Percentiles rank a stretch among this genome's conserved stretches.
Evolutionary conservation across 768 basidiomycete species (phyloP).

Genomic region (Phallus indusiatus): DNA sequence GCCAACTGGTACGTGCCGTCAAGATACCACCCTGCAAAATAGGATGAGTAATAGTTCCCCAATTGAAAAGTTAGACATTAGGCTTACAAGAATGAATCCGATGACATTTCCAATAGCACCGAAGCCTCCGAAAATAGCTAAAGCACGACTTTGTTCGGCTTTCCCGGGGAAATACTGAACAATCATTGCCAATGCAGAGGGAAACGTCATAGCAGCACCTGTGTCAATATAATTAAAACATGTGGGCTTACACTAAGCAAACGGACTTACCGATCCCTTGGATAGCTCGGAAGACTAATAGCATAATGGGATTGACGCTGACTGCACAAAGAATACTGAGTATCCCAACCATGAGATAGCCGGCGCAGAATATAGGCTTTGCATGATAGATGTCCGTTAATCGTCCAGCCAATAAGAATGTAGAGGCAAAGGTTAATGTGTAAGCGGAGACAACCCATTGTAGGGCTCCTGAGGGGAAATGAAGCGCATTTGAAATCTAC

Average conservation of each 20-base stretch:
- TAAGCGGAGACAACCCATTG: constrained; percentile 35
- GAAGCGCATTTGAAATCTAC: constrained; percentile 3
- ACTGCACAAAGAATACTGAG: constrained; percentile 24
- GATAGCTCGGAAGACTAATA: constrained; percentile 25
- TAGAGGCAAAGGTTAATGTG: constrained; percentile 32
- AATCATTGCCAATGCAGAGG: constrained; percentile 40
- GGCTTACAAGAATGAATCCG: constrained; percentile 3
- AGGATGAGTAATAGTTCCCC: neutral
- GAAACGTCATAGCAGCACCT: constrained; percentile 42
- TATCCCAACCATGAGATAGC: constrained; percentile 19
- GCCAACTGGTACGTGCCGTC: constrained; percentile 3
- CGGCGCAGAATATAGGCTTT: constrained; percentile 23
- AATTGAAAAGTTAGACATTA: neutral
- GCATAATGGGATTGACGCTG: constrained; percentile 21
- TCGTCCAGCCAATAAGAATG: constrained; percentile 28
- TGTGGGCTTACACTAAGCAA: neutral
- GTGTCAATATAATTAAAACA: neutral
- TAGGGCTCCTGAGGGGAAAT: constrained; percentile 3
- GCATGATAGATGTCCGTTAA: constrained; percentile 29
- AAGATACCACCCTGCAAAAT: constrained; percentile 4
- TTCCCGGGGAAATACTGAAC: constrained; percentile 42
- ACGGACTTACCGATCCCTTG: constrained; percentile 17
- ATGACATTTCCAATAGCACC: constrained; percentile 38
- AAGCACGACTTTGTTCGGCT: constrained; percentile 35
- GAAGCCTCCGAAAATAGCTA: constrained; percentile 36